These are phyloP conservation scores for Nakazawaea wickerhamii DNA, from an alignment of 805 yeast genomes.

Conservation along the genomic window DNA sequence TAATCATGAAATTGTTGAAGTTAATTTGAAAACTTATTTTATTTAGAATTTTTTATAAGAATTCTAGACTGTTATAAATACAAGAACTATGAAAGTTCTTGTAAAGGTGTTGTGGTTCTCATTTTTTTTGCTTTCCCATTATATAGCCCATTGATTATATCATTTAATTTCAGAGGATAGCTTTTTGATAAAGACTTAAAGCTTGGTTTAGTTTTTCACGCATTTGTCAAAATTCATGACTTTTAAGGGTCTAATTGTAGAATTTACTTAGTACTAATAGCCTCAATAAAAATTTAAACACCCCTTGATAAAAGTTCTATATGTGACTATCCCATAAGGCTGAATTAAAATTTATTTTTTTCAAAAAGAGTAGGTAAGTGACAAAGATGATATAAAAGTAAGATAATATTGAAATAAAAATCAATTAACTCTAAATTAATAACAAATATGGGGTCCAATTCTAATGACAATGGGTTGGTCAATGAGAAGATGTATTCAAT, in stretches of 20 bases:
- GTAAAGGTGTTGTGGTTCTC: constrained; percentile 13
- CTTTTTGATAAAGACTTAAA: neutral
- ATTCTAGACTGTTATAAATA: too few species aligned
- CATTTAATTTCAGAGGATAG: neutral
- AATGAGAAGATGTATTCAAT: constrained; percentile 60
- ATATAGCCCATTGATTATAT: neutral
- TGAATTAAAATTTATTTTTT: too few species aligned
- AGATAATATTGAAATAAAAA: too few species aligned
- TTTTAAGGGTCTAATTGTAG: too few species aligned
- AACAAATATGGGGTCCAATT: neutral
- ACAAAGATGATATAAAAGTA: neutral
- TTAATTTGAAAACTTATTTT: constrained; percentile 1
- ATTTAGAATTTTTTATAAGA: too few species aligned
- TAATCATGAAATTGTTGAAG: too few species aligned
- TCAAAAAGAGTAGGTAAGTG: neutral
- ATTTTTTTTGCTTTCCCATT: constrained; percentile 23
- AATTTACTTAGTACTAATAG: too few species aligned
- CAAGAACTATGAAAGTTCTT: neutral
- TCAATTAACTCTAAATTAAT: too few species aligned
- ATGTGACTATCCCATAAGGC: too few species aligned
- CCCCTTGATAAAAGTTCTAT: too few species aligned
- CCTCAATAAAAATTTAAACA: too few species aligned
- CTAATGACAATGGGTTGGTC: neutral
- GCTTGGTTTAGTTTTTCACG: neutral
- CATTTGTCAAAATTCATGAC: neutral